Percentiles rank a stretch among this genome's conserved stretches.
phyloP scores from a whole-genome alignment of 2,329 filamentous ascomycete species.

The Microascus cirrosus region DNA sequence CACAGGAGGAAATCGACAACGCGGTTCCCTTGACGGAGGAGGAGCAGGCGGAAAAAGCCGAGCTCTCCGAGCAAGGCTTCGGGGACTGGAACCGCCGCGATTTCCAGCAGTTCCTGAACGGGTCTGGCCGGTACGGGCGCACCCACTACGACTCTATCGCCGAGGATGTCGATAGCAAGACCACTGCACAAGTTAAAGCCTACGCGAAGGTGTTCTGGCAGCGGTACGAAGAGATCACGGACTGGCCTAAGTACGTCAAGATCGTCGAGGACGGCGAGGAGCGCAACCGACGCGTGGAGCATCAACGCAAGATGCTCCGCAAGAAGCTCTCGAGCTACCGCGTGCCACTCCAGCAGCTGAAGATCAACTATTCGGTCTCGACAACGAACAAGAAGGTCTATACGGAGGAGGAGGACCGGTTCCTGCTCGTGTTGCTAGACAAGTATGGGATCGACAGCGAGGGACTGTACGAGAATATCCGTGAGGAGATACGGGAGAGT shows the following conservation, averaged over 20 bases:
- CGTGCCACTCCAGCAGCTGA: conserved; percentile 94
- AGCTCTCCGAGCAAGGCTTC: conserved; percentile 75
- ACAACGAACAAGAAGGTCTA: conserved; percentile 99
- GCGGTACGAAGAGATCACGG: conserved; percentile 79
- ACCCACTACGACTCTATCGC: conserved; percentile 77
- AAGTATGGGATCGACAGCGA: conserved; percentile 87
- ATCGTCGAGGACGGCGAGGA: conserved; percentile 91
- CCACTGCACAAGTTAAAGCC: conserved; percentile 68
- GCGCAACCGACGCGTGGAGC: conserved; percentile 75
- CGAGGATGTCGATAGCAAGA: conserved; percentile 85
- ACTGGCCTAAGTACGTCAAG: conserved; percentile 80
- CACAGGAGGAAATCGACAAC: conserved; percentile 89
- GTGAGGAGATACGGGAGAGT: conserved; percentile 92
- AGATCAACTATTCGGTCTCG: conserved; percentile 97
- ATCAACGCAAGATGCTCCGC: conserved; percentile 83
- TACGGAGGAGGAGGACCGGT: conserved; percentile 94
- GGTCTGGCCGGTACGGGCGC: conserved; percentile 84
- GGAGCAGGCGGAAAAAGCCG: conserved; percentile 77
- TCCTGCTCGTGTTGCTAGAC: conserved; percentile 86
- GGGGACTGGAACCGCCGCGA: conserved; percentile 93
- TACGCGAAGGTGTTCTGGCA: conserved; percentile 97
- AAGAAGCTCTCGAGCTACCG: conserved; percentile 96
- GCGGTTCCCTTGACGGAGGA: conserved; percentile 80
- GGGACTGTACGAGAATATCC: conserved; percentile 80
- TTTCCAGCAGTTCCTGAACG: conserved; percentile 97